Evolutionary conservation across 106 monocot genomes (phyloP), one percentile per base, ranked within the genome.

Genomic region (Alisma plantagoaquatica): DNA sequence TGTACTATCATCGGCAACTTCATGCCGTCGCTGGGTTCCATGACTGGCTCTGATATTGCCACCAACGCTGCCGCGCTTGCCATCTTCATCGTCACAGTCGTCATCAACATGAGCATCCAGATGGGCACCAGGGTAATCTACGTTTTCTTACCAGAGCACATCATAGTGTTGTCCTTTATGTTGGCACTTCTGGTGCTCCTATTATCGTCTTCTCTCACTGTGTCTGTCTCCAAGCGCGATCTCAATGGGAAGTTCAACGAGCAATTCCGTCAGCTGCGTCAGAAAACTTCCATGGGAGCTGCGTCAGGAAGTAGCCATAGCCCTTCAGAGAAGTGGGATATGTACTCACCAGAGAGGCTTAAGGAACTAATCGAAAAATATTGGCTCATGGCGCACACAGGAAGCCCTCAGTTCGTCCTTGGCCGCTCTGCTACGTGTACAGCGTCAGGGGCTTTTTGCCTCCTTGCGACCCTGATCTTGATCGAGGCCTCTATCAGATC

Each of bases 301-400:
- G n/a, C n/a, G n/a, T n/a, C n/a, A n/a, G n/a, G n/a, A n/a, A n/a
- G n/a, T n/a, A 0, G 41, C n/a, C n/a, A n/a, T n/a, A n/a, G n/a
- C n/a, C n/a, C n/a, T n/a, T n/a, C n/a, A 46, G 44, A 25, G 15
- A 14, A 43, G 42, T 4, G 51, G 24, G 33, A 33, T 28, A 4
- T 2, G 2, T 55, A 28, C 27, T 4, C 5, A 1, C 10, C 1
- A 1, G 18, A 26, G 31, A 54, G 8, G 1, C 15, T 43, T 10
- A 41, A 57, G 42, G 42, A 42, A 10, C 1, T 2, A 6, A 19
- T 56, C 20, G n/a, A 56, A 35, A 56, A 56, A 35, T 21, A 33
- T 23, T 56, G 55, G 55, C 21, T 56, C 20, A 56, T 56, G 55
- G 55, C 55, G 30, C 55, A 56, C 55, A 56, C 55, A 8, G 15